Evolutionary conservation across 2,329 filamentous ascomycete genomes (phyloP).

Genomic region (Colletotrichum paranaense): DNA sequence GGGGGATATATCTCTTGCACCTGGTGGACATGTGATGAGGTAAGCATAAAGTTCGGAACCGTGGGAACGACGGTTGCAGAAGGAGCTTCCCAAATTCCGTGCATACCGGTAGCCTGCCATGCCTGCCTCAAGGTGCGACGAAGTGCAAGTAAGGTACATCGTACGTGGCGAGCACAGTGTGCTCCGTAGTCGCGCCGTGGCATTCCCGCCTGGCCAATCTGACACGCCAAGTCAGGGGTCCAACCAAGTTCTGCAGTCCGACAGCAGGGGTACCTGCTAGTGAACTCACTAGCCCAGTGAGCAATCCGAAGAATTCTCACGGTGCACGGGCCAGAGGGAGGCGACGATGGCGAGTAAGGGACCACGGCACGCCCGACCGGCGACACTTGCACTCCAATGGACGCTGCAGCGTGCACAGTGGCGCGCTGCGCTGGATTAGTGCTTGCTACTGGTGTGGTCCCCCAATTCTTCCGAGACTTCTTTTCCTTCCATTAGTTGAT

Average conservation of each 20-base stretch:
- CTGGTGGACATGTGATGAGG: neutral
- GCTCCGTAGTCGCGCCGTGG: neutral
- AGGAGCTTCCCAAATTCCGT: neutral
- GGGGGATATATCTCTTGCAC: neutral
- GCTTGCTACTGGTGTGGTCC: neutral
- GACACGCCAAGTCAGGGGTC: constrained; percentile 24
- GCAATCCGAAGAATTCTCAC: neutral
- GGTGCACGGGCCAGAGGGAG: constrained; percentile 14
- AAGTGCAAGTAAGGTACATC: too few species aligned
- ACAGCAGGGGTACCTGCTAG: neutral
- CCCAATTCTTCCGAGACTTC: neutral
- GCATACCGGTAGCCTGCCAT: too few species aligned
- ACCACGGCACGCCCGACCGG: neutral
- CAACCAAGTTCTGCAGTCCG: neutral
- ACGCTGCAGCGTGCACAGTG: neutral
- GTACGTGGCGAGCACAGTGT: neutral
- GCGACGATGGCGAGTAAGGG: neutral
- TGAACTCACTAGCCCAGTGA: neutral
- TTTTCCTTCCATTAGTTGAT: neutral
- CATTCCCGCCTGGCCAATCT: constrained; percentile 7
- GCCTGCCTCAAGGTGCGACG: too few species aligned
- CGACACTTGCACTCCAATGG: too few species aligned
- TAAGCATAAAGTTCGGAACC: neutral
- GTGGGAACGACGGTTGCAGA: neutral
- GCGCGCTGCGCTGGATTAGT: too few species aligned